Percentiles rank a stretch among this genome's conserved stretches.
phyloP scores from a whole-genome alignment of 2,329 filamentous ascomycete species.

The Colletotrichum tropicicola region DNA sequence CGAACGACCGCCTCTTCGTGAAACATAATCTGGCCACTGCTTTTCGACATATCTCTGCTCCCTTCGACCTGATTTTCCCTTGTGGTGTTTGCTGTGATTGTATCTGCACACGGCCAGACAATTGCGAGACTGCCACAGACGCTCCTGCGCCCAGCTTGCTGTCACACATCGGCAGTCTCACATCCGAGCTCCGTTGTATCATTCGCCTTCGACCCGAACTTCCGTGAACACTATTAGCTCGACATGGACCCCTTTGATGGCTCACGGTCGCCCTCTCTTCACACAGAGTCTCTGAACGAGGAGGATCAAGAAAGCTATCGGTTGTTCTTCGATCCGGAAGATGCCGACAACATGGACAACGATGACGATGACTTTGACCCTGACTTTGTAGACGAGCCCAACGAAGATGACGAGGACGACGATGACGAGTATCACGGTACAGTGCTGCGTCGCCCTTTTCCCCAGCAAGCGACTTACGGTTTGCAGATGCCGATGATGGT shows the following conservation, averaged over 20 bases:
- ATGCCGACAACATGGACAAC: slow-evolving; percentile 40
- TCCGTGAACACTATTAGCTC: slow-evolving; percentile 7
- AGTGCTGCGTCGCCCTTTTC: not conserved
- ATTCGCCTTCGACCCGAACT: slow-evolving; percentile 23
- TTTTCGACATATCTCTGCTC: not conserved
- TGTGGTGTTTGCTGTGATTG: not conserved
- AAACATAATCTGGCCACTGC: slow-evolving; percentile 7
- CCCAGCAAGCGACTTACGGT: slow-evolving; percentile 21
- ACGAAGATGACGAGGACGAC: slow-evolving; percentile 34
- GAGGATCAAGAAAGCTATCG: slow-evolving; percentile 1
- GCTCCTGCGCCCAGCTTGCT: not conserved
- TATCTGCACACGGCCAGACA: not conserved
- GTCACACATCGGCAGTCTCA: slow-evolving; percentile 27
- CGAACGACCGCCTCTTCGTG: slow-evolving; percentile 21
- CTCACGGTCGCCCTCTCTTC: not conserved
- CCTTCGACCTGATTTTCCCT: not conserved
- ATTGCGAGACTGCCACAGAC: not conserved
- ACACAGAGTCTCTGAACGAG: not conserved
- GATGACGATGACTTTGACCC: slow-evolving; percentile 43
- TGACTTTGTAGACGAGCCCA: slow-evolving; percentile 37
- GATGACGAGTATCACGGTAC: slow-evolving; percentile 28
- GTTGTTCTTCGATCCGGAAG: slow-evolving; percentile 17
- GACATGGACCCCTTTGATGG: slow-evolving; percentile 9
- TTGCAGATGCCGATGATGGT: slow-evolving; percentile 37
- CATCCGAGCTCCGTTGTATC: slow-evolving; percentile 28